phyloP scores from a whole-genome alignment of 2,329 filamentous ascomycete genomes.

The Fusarium succisae region DNA sequence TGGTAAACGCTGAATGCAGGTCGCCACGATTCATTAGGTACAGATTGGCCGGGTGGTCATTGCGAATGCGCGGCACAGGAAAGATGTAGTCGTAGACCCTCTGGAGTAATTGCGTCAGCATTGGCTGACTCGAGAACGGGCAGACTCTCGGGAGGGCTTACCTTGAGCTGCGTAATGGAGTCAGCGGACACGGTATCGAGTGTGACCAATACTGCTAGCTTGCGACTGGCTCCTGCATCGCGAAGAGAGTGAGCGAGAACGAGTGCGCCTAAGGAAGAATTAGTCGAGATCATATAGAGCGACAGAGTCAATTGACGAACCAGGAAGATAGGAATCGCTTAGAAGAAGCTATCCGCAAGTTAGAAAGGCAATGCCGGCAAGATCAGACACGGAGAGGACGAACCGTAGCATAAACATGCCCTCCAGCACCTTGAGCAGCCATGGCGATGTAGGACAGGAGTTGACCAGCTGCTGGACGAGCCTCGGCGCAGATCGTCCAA shows the following conservation, averaged over 20 bases:
- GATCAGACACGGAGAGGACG: slow-evolving; percentile 42
- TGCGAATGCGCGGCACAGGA: slow-evolving; percentile 82
- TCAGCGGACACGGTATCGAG: slow-evolving; percentile 79
- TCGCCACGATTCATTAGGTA: slow-evolving; percentile 92
- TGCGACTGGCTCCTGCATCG: slow-evolving; percentile 81
- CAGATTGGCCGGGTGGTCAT: slow-evolving; percentile 81
- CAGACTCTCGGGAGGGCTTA: slow-evolving; percentile 48
- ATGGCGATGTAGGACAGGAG: slow-evolving; percentile 41
- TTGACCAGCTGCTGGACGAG: slow-evolving; percentile 34
- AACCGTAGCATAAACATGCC: slow-evolving; percentile 67
- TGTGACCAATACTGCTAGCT: slow-evolving; percentile 85
- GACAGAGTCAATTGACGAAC: slow-evolving; percentile 58
- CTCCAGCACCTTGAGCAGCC: slow-evolving; percentile 48
- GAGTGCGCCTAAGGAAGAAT: slow-evolving; percentile 73
- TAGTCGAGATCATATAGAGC: slow-evolving; percentile 5
- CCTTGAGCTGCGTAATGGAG: slow-evolving; percentile 82
- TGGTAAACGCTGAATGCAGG: slow-evolving; percentile 92
- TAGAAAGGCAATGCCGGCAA: neutral
- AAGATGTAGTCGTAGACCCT: slow-evolving; percentile 89
- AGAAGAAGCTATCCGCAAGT: slow-evolving; percentile 76
- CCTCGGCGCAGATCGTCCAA: slow-evolving; percentile 31
- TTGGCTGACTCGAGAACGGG: neutral
- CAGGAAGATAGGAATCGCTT: slow-evolving; percentile 92
- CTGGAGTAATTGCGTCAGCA: slow-evolving; percentile 53
- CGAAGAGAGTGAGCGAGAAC: slow-evolving; percentile 94